Evolutionary conservation across 108 stramenopile genomes (phyloP).

Genomic region (Thalassiosira profunda): DNA sequence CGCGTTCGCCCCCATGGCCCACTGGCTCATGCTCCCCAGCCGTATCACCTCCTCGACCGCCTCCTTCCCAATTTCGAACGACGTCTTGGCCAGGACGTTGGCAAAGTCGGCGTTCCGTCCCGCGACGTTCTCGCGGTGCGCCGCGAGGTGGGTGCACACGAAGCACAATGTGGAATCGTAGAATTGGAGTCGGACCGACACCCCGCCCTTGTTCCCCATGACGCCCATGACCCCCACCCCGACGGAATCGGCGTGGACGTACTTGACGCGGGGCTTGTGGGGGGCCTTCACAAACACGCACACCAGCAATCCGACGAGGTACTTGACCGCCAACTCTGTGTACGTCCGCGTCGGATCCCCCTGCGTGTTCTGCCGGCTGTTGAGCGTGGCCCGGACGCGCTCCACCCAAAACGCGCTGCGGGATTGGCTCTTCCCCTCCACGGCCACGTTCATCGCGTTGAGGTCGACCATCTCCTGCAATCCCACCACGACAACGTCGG

Average conservation of each 20-base stretch:
- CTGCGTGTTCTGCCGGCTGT: conserved; percentile 53
- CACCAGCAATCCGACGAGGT: conserved; percentile 94
- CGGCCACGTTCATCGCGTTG: conserved; percentile 98
- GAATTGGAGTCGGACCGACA: conserved; percentile 84
- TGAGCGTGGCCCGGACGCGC: conserved; percentile 74
- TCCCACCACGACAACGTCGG: conserved; percentile 95
- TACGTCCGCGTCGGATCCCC: conserved; percentile 70
- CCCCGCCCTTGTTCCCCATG: conserved; percentile 99
- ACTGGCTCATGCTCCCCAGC: conserved; percentile 78
- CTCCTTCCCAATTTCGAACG: conserved; percentile 91
- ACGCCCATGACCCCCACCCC: conserved; percentile 99
- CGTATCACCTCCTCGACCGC: conserved; percentile 86
- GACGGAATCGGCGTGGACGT: conserved; percentile 77
- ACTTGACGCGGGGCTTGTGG: conserved; percentile 68
- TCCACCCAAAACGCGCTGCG: conserved; percentile 91
- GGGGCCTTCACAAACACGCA: conserved; percentile 92
- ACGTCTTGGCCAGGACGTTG: conserved; percentile 79
- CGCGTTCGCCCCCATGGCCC: conserved; percentile 66
- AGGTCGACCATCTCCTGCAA: conserved; percentile 99
- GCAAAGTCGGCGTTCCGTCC: conserved; percentile 96
- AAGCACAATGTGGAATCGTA: conserved; percentile 96
- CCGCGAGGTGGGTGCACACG: conserved; percentile 96
- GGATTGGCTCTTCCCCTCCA: conserved; percentile 94
- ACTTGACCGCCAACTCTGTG: conserved; percentile 63
- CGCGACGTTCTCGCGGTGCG: conserved; percentile 97